Evolutionary conservation across 345 rosid genomes (phyloP).

Genomic region (Eucalyptus regnans): DNA sequence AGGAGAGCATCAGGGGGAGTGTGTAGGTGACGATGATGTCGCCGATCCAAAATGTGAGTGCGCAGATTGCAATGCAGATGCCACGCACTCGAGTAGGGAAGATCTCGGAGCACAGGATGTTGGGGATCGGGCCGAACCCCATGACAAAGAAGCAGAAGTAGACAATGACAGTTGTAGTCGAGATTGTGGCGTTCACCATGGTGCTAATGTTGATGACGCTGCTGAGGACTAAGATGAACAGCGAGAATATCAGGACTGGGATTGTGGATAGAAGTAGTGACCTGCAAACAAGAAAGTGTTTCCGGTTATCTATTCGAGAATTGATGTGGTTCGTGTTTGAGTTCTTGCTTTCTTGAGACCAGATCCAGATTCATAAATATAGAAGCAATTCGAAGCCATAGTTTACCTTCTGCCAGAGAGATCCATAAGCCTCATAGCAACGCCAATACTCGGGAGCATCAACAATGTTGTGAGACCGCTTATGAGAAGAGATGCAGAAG

Average conservation of each 20-base stretch:
- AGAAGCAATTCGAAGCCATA: background rate
- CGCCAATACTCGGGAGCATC: constrained; percentile 25
- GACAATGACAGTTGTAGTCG: constrained; percentile 12
- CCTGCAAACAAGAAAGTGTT: constrained; percentile 4
- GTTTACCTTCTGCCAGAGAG: constrained; percentile 33
- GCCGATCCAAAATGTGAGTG: constrained; percentile 22
- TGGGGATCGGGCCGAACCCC: constrained; percentile 33
- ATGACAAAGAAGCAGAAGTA: constrained; percentile 25
- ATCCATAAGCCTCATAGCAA: constrained; percentile 38
- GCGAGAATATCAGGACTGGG: constrained; percentile 19
- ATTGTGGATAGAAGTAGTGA: constrained; percentile 20
- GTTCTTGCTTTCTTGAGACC: background rate
- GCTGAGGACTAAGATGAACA: constrained; percentile 12
- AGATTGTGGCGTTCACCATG: constrained; percentile 12
- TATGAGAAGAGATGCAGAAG: constrained; percentile 28
- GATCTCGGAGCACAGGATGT: constrained; percentile 34
- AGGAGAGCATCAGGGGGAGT: constrained; percentile 18
- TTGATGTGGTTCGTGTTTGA: background rate
- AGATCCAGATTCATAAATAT: background rate
- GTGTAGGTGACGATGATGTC: constrained; percentile 26
- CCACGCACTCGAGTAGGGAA: constrained; percentile 34
- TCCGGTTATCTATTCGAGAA: background rate
- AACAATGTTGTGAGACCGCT: constrained; percentile 18
- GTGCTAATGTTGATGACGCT: constrained; percentile 1
- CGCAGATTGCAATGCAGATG: constrained; percentile 29